Percentiles rank a stretch among this genome's conserved stretches.
Conservation (phyloP, 2,329 filamentous ascomycete species). For the Fusarium xylarioides region DNA sequence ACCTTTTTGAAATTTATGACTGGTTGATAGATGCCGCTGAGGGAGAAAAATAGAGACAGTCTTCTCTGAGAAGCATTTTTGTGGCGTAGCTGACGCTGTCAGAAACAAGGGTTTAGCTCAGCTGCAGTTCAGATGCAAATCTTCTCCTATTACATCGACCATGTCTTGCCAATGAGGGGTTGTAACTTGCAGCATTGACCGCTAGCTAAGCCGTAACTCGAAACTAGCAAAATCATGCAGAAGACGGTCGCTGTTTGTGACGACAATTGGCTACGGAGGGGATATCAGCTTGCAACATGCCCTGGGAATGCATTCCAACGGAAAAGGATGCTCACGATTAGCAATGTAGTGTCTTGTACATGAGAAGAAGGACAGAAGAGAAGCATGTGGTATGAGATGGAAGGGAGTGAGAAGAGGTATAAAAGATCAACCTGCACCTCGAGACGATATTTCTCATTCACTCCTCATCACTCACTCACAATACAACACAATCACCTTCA, state of each 20-base stretch:
- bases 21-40: accelerated
- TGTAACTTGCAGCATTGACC: neutral
- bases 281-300: neutral
- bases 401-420: neutral
- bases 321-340: neutral
- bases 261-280: neutral
- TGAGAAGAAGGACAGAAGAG: neutral
- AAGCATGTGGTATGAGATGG: neutral
- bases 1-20: accelerated
- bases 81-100: neutral
- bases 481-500: neutral
- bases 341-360: neutral
- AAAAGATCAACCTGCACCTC: neutral
- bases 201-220: neutral
- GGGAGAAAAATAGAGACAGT: neutral
- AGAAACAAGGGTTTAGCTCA: neutral
- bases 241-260: neutral
- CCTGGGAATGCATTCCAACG: neutral
- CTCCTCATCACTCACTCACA: neutral
- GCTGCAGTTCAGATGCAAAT: neutral
- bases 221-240: conserved; percentile 7
- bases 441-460: neutral
- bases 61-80: neutral
- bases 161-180: neutral
- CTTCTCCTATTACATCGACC: neutral